Evolutionary conservation across 139 green algal genomes (phyloP).

Genomic region (Medakamo hakoo): DNA sequence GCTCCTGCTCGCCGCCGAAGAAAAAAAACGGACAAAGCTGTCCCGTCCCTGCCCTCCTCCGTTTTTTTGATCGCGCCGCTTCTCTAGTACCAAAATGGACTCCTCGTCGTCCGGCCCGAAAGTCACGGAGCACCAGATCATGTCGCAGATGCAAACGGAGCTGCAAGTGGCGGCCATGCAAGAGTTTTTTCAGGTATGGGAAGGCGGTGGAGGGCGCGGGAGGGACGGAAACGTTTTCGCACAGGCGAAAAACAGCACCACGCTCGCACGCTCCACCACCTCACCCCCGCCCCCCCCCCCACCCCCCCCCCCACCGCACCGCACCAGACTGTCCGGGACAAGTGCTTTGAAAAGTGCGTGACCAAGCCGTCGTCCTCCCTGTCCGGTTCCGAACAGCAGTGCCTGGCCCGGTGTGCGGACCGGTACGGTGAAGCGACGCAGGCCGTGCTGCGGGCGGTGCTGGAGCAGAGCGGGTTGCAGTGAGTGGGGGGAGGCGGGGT

Average conservation of each 20-base stretch:
- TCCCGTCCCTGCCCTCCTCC: no score
- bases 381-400: constrained; percentile 78
- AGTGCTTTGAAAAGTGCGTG: constrained; percentile 87
- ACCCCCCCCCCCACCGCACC: neutral
- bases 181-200: neutral
- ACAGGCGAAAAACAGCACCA: no score
- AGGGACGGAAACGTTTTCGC: no score
- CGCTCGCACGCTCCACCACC: no score
- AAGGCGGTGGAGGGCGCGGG: no score
- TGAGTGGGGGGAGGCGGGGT: no score
- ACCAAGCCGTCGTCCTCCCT: constrained; percentile 63
- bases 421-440: constrained; percentile 35
- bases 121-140: no score
- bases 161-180: neutral
- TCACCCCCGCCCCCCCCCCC: neutral
- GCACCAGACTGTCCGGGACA: constrained; percentile 75
- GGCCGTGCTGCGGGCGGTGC: constrained; percentile 22
- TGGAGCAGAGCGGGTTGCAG: constrained; percentile 21
- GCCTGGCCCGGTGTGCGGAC: constrained; percentile 72
- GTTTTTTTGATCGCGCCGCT: no score
- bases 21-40: no score
- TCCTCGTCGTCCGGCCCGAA: no score
- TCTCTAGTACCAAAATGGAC: no score
- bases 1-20: no score
- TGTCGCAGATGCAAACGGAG: neutral